phyloP scores from a whole-genome alignment of 441 rosid species.

The Isatis lusitanica region DNA sequence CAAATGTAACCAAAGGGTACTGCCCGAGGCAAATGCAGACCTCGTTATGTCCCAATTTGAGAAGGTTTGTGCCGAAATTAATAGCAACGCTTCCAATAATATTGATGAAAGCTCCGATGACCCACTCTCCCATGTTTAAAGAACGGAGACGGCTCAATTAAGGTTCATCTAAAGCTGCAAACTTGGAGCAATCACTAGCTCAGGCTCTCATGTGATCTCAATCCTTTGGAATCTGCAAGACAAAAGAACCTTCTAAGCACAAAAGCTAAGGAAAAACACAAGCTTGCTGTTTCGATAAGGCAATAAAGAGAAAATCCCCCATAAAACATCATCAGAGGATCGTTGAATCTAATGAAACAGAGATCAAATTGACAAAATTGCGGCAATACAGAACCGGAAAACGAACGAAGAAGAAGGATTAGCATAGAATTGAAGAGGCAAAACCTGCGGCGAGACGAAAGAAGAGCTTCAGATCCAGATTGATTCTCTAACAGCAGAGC shows the following conservation, averaged over 20 bases:
- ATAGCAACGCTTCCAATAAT: conserved; percentile 96
- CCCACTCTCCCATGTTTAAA: conserved; percentile 93
- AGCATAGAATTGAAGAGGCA: neutral
- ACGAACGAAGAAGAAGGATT: conserved; percentile 2
- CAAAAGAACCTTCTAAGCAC: conserved; percentile 1
- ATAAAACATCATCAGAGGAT: neutral
- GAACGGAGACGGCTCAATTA: conserved; percentile 28
- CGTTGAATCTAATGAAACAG: conserved; percentile 5
- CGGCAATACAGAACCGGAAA: neutral
- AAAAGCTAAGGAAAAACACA: neutral
- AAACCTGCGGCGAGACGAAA: conserved; percentile 24
- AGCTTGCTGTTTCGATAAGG: conserved; percentile 9
- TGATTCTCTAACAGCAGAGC: conserved; percentile 28
- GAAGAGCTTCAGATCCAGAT: conserved; percentile 41
- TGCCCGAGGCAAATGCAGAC: conserved; percentile 36
- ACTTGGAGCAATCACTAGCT: conserved; percentile 25
- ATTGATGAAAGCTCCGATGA: conserved; percentile 94
- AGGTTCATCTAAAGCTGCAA: conserved; percentile 35
- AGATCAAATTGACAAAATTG: conserved; percentile 8
- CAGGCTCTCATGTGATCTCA: conserved; percentile 18
- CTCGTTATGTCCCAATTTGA: conserved; percentile 95
- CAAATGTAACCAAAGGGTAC: neutral
- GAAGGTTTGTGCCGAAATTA: conserved; percentile 97
- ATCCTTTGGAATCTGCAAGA: conserved; percentile 22
- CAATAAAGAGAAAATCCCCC: neutral